Evolutionary conservation across 2,329 filamentous ascomycete species (phyloP).

Genomic region (Colletotrichum cordylinicola): DNA sequence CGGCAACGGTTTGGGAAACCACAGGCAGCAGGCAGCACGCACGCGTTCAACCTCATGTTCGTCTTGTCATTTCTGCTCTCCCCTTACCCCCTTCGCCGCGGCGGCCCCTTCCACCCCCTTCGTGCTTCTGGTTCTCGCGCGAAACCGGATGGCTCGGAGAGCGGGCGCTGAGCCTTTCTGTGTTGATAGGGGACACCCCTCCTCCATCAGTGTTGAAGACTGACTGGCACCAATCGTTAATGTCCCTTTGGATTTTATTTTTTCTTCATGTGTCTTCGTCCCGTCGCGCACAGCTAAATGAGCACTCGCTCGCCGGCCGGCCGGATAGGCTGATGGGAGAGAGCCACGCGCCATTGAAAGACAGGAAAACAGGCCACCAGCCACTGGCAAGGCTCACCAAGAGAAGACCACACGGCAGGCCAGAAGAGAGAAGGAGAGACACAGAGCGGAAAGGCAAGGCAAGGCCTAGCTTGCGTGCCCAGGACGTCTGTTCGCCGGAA

Average conservation of each 20-base stretch:
- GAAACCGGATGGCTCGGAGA: conserved; percentile 20
- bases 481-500: conserved; percentile 13
- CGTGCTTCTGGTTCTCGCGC: neutral
- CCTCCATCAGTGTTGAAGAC: neutral
- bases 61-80: conserved; percentile 13
- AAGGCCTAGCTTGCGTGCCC: neutral
- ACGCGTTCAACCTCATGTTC: conserved; percentile 15
- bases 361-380: neutral
- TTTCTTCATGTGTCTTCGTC: neutral
- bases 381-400: neutral
- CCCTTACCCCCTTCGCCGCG: neutral
- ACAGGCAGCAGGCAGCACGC: neutral
- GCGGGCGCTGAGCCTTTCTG: neutral
- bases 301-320: neutral
- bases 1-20: neutral
- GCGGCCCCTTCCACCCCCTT: neutral
- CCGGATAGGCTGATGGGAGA: neutral
- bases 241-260: neutral
- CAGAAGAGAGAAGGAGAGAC: neutral
- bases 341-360: neutral
- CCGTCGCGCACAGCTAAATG: neutral
- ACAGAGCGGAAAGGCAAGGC: neutral
- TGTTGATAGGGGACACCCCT: neutral
- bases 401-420: neutral
- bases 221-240: neutral